Evolutionary conservation across 2,329 filamentous ascomycete genomes (phyloP).

Genomic region (Hypoxylon rubiginosum): DNA sequence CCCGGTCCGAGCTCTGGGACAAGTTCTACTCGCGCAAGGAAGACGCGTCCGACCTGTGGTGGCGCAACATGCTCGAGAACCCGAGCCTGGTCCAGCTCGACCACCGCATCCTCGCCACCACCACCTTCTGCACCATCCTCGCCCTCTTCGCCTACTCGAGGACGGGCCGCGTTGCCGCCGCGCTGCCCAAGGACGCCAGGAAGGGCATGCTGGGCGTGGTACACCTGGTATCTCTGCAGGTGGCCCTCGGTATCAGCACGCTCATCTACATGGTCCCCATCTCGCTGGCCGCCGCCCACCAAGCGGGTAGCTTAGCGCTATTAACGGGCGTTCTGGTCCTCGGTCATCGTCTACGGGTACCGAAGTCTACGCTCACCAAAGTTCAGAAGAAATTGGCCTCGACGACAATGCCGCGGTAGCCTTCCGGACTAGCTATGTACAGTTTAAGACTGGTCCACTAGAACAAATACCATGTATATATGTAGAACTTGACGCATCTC

Average conservation of each 20-base stretch:
- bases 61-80: slow-evolving; percentile 98
- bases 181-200: slow-evolving; percentile 73
- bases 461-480: slow-evolving; percentile 39
- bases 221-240: slow-evolving; percentile 86
- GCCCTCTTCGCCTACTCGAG: slow-evolving; percentile 85
- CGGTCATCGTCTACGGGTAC: slow-evolving; percentile 81
- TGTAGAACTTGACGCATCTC: slow-evolving; percentile 38
- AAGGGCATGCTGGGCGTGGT: slow-evolving; percentile 84
- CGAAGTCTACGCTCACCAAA: slow-evolving; percentile 72
- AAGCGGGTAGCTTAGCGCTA: slow-evolving; percentile 88
- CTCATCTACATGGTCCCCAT: slow-evolving; percentile 94
- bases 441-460: slow-evolving; percentile 23
- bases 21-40: slow-evolving; percentile 84
- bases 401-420: slow-evolving; percentile 36
- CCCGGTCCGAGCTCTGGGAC: slow-evolving; percentile 85
- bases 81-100: slow-evolving; percentile 95
- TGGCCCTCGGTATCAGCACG: slow-evolving; percentile 87
- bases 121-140: slow-evolving; percentile 86
- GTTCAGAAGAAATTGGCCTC: slow-evolving; percentile 64
- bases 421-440: slow-evolving; percentile 10
- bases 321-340: slow-evolving; percentile 86
- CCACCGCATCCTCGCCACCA: slow-evolving; percentile 91
- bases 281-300: slow-evolving; percentile 88
- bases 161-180: slow-evolving; percentile 68
- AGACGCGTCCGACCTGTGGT: slow-evolving; percentile 88